Conservation (phyloP, 768 basidiomycete genomes). For the Serendipita vermifera region DNA sequence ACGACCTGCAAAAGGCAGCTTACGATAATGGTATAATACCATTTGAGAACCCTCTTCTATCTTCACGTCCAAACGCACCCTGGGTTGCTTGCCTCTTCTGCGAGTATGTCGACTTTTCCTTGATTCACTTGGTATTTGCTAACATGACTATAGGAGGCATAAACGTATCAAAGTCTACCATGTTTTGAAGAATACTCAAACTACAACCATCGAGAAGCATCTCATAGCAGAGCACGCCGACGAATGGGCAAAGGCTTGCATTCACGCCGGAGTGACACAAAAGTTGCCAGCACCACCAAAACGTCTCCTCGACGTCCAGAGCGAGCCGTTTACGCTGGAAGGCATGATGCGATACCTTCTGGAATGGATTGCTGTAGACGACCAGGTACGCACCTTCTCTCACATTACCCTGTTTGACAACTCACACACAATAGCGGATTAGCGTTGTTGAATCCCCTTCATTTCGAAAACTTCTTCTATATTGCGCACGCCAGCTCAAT, state of each 20-base stretch:
- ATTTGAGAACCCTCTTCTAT: too few species aligned
- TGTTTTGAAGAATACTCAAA: neutral
- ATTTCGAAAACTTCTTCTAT: neutral
- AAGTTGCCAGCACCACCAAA: neutral
- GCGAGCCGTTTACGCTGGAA: neutral
- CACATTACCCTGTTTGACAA: neutral
- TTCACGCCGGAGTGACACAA: neutral
- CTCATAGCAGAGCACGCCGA: neutral
- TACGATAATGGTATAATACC: too few species aligned
- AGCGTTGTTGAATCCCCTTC: neutral
- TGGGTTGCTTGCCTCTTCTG: neutral
- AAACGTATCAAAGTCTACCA: neutral
- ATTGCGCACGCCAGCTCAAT: neutral
- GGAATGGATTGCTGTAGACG: neutral
- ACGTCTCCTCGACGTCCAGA: neutral
- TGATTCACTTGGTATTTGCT: too few species aligned
- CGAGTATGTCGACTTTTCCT: neutral
- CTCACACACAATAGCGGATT: neutral
- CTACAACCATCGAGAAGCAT: neutral
- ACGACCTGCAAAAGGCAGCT: too few species aligned
- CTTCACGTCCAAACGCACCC: neutral
- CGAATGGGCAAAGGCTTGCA: neutral
- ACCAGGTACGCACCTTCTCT: neutral
- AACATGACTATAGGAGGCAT: neutral
- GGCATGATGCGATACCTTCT: neutral